Conservation (phyloP, 345 rosid species). For the Murraya paniculata region DNA sequence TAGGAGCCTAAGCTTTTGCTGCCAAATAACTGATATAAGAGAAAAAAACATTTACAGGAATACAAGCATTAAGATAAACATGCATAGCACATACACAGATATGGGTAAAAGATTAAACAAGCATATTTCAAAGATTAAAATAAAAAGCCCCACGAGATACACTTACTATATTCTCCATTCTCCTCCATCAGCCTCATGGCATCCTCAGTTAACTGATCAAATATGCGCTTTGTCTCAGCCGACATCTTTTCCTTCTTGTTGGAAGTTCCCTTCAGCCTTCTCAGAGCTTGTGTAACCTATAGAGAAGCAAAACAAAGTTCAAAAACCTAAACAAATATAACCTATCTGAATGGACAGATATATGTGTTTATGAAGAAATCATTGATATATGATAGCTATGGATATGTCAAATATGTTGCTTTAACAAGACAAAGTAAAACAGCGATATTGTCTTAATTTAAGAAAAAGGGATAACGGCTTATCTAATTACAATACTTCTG, state of each 20-base stretch:
- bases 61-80: background rate
- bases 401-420: background rate
- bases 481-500: too few species aligned
- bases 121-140: background rate
- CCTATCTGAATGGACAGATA: background rate
- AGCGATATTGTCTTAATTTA: too few species aligned
- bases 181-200: slow-evolving; percentile 71
- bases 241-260: slow-evolving; percentile 87
- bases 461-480: background rate
- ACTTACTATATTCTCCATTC: slow-evolving; percentile 88
- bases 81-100: background rate
- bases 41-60: background rate
- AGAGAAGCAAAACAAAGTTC: slow-evolving; percentile 15
- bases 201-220: slow-evolving; percentile 98
- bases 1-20: background rate
- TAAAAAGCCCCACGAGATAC: background rate
- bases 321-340: background rate
- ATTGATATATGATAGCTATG: too few species aligned
- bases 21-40: background rate
- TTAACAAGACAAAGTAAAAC: background rate
- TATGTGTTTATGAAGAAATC: background rate
- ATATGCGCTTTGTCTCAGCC: slow-evolving; percentile 65
- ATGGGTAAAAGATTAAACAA: background rate
- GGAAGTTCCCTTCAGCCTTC: slow-evolving; percentile 84
- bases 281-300: slow-evolving; percentile 85